Conservation (phyloP, 2,329 filamentous ascomycete species). For the Grosmannia huntii region DNA sequence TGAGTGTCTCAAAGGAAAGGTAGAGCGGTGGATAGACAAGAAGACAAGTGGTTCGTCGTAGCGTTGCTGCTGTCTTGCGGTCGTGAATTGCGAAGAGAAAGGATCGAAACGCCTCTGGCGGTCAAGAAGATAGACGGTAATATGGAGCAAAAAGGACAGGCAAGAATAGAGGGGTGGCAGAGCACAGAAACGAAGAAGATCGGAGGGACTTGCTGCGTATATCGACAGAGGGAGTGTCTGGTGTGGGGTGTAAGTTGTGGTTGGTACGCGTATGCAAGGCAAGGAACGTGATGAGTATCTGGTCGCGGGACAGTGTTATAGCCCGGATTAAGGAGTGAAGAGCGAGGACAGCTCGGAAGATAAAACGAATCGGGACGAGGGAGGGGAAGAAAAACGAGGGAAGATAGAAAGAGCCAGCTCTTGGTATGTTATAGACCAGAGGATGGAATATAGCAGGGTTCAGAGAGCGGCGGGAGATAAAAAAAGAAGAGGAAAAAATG, state of each 20-base stretch:
- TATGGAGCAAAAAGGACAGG: background rate
- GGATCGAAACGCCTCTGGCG: background rate
- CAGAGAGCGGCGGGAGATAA: background rate
- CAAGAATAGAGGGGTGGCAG: too few relatives aligned
- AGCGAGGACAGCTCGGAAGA: background rate
- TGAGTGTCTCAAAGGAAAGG: too few relatives aligned
- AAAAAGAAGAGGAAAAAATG: background rate
- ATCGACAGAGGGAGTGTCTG: constrained; percentile 16
- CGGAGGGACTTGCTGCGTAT: background rate
- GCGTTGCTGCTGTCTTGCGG: too few relatives aligned
- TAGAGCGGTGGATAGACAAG: background rate
- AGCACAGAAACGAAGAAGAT: too few relatives aligned
- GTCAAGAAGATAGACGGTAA: constrained; percentile 5
- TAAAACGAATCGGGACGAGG: constrained; percentile 18
- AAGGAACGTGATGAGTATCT: constrained; percentile 32
- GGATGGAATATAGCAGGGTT: constrained; percentile 21
- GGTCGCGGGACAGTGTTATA: constrained; percentile 16
- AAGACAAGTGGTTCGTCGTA: background rate
- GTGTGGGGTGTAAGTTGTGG: constrained; percentile 3
- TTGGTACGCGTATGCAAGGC: constrained; percentile 9
- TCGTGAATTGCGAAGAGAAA: background rate
- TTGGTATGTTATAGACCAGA: constrained; percentile 34
- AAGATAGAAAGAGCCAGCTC: constrained; percentile 37
- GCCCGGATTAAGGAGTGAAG: background rate
- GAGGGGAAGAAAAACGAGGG: background rate